Conservation (phyloP, 108 stramenopile genomes). For the Nitzschia sp. region DNA sequence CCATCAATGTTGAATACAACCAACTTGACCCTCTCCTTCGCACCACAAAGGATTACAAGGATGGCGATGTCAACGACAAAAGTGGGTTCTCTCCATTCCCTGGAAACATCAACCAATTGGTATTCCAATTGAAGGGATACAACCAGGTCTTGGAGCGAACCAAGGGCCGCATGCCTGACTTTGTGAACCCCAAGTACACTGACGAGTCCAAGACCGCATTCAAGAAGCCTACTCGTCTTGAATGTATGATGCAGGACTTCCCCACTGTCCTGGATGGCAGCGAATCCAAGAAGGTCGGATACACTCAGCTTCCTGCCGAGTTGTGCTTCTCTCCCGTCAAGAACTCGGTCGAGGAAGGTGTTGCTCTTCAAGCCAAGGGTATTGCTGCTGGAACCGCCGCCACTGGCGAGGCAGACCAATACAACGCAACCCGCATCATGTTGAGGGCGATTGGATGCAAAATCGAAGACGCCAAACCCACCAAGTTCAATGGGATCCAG, state of each 20-base stretch:
- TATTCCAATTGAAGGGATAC: constrained; percentile 89
- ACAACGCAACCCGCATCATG: constrained; percentile 57
- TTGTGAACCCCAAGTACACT: constrained; percentile 99
- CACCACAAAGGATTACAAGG: constrained; percentile 70
- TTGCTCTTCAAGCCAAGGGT: constrained; percentile 72
- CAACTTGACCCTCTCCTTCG: constrained; percentile 94
- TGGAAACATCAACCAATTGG: constrained; percentile 96
- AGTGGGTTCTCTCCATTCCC: constrained; percentile 96
- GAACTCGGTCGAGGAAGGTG: constrained; percentile 91
- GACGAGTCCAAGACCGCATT: constrained; percentile 91
- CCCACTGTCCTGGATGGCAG: constrained; percentile 83
- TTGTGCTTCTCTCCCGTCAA: constrained; percentile 95
- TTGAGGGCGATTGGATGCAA: constrained; percentile 73
- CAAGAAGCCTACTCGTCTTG: constrained; percentile 98
- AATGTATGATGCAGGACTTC: constrained; percentile 99
- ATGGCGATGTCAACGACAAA: constrained; percentile 92
- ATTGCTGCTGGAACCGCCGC: constrained; percentile 90
- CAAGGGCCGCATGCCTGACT: constrained; percentile 89
- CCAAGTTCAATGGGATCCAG: constrained; percentile 61
- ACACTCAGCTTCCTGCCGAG: constrained; percentile 86
- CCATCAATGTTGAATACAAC: constrained; percentile 96
- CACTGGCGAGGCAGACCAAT: constrained; percentile 94
- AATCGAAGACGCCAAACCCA: constrained; percentile 53
- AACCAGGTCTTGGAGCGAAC: constrained; percentile 70
- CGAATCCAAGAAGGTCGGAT: constrained; percentile 86